Evolutionary conservation across 306 rosid species (phyloP), one percentile per base, ranked within the genome.

Genomic region (Vigna trinervia): DNA sequence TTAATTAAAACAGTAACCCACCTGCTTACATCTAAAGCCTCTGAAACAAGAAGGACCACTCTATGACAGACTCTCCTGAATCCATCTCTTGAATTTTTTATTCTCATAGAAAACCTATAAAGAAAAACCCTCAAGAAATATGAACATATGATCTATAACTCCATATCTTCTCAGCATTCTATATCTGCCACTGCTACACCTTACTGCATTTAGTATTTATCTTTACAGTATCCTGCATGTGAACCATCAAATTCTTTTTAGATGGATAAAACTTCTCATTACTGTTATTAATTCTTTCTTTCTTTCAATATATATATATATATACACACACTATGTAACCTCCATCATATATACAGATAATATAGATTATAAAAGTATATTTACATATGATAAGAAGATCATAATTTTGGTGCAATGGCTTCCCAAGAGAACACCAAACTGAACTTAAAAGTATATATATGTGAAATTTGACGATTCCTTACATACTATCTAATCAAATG

Each of bases 31-130:
- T 32, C 34, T 56, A 22, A 53, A 64, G 15, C 75, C 63, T 74
- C 71, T 74, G 10, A 67, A 81, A 59, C 61, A 75, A 75, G 85
- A 75, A 75, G 85, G 77, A 81, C 85, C 77, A 75, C 81, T 17
- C 77, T 69, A 81, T 60, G 43, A 54, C 13, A 52, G 47, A 22
- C 57, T 15, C 22, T 43, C 41, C 41, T 19, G 36, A 73, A 63
- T 63, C 83, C 78, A 50, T 20, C 34, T 51, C 79, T 80, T 75
- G 34, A 65, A 15, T 32, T 67, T 59, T 8, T 38, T 75, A 61
- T 69, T 69, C 57, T 48, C 54, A 74, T 43, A 47, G 71, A 51
- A 75, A 67, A 80, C 71, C 32, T 54, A 73, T 50, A 73, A 73
- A 65, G 60, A 54, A 79, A 30, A 79, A 30, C 56, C 71, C 60